Percentiles rank a stretch among this genome's conserved stretches.
phyloP scores from a whole-genome alignment of 1,139 yeast genomes.

The Saccharomyces uvarum region DNA sequence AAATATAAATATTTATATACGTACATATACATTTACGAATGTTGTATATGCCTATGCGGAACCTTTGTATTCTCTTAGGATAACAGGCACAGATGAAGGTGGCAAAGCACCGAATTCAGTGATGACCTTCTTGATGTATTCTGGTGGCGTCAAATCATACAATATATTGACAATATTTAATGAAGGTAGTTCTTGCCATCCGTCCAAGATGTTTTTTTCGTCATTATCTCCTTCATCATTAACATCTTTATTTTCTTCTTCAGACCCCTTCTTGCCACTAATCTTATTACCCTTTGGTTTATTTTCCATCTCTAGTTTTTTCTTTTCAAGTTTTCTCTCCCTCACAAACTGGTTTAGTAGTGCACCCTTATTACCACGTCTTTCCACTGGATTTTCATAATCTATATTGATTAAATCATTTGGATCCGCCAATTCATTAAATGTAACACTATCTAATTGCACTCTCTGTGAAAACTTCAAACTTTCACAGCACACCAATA shows the following conservation, averaged over 20 bases:
- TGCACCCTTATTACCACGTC: constrained; percentile 43
- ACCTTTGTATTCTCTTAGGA: constrained; percentile 78
- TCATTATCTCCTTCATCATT: constrained; percentile 10
- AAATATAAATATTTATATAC: neutral
- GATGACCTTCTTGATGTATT: constrained; percentile 84
- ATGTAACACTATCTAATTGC: constrained; percentile 88
- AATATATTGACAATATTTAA: constrained; percentile 75
- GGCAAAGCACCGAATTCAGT: constrained; percentile 96
- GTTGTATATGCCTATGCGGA: constrained; percentile 19
- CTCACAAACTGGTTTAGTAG: constrained; percentile 61
- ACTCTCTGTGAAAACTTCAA: constrained; percentile 92
- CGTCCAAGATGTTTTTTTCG: constrained; percentile 41
- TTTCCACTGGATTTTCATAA: constrained; percentile 46
- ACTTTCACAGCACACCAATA: constrained; percentile 89
- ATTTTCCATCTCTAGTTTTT: constrained; percentile 21
- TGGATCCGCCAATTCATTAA: constrained; percentile 84
- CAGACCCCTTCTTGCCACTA: constrained; percentile 10
- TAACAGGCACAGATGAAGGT: constrained; percentile 94
- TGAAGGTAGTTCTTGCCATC: constrained; percentile 57
- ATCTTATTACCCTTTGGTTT: constrained; percentile 3
- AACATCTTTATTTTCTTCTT: constrained; percentile 12
- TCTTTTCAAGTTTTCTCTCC: constrained; percentile 32
- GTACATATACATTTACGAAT: neutral
- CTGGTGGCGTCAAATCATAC: constrained; percentile 93
- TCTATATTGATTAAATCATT: constrained; percentile 56